phyloP scores from a whole-genome alignment of 108 stramenopile species.

The Seminavis robusta region DNA sequence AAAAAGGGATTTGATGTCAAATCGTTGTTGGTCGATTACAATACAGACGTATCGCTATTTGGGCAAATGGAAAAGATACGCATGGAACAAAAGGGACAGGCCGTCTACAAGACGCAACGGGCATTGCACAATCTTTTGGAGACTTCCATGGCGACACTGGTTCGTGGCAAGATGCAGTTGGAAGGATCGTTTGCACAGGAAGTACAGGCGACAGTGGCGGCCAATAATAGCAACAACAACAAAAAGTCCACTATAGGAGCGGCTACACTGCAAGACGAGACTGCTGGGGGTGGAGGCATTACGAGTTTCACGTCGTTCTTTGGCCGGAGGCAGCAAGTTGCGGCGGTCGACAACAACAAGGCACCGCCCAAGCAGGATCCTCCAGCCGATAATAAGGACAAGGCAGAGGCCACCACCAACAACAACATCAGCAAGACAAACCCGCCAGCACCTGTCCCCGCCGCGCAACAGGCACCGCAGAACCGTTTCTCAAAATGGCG shows the following conservation, averaged over 20 bases:
- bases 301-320: neutral
- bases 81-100: conserved; percentile 56
- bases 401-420: too few relatives aligned
- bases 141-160: conserved; percentile 67
- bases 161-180: conserved; percentile 26
- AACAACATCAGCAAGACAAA: too few relatives aligned
- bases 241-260: too few relatives aligned
- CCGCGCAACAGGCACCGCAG: too few relatives aligned
- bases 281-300: too few relatives aligned
- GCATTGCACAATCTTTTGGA: conserved; percentile 74
- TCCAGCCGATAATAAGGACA: neutral
- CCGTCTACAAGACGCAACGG: conserved; percentile 61
- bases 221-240: too few relatives aligned
- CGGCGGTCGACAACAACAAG: neutral
- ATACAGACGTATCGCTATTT: conserved; percentile 65
- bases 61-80: conserved; percentile 66
- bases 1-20: conserved; percentile 32
- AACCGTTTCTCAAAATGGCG: too few relatives aligned
- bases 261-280: too few relatives aligned
- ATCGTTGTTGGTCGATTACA: conserved; percentile 67
- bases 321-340: neutral
- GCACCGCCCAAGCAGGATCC: neutral
- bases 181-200: conserved; percentile 14
- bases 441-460: too few relatives aligned
- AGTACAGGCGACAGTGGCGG: too few relatives aligned